These are phyloP conservation scores for Haematococcus sp. DNA, from an alignment of 139 green algal species.

Conservation along the genomic window DNA sequence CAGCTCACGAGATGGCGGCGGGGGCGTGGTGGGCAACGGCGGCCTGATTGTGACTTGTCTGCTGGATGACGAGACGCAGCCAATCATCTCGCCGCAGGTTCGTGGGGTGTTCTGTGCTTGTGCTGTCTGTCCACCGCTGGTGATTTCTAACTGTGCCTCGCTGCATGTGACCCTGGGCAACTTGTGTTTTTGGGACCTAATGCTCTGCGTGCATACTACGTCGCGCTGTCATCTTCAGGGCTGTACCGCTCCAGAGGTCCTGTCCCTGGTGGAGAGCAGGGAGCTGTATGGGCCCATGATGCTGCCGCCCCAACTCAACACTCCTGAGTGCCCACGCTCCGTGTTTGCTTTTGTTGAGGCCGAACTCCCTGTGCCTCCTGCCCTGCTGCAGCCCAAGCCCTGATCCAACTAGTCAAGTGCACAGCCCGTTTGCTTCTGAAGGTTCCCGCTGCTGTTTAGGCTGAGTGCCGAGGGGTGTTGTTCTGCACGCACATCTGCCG, in stretches of 20 bases:
- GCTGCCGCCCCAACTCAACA: conserved; percentile 2
- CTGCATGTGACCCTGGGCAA: too few relatives aligned
- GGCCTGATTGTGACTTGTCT: conserved; percentile 45
- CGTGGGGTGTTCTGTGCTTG: neutral
- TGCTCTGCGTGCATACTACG: too few relatives aligned
- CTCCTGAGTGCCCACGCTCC: neutral
- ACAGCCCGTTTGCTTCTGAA: too few relatives aligned
- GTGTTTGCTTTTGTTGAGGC: conserved; percentile 12
- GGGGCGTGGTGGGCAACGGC: conserved; percentile 28
- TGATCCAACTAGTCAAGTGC: too few relatives aligned
- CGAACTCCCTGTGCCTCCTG: neutral
- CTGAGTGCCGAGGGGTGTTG: too few relatives aligned
- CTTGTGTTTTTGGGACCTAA: too few relatives aligned
- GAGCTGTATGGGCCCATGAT: conserved; percentile 6
- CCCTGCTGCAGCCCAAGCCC: neutral
- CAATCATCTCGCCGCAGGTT: conserved; percentile 5
- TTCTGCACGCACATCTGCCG: too few relatives aligned
- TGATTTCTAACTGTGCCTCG: too few relatives aligned
- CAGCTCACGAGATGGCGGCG: neutral
- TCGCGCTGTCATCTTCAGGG: neutral
- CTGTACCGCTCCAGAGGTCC: conserved; percentile 2
- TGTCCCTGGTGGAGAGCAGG: neutral
- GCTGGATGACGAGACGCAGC: conserved; percentile 26
- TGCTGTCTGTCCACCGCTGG: neutral
- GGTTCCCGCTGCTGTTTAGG: too few relatives aligned